Base-by-base conservation (phyloP, 192 early-diverging fungal species). In the Lobosporangium transversale region DNA sequence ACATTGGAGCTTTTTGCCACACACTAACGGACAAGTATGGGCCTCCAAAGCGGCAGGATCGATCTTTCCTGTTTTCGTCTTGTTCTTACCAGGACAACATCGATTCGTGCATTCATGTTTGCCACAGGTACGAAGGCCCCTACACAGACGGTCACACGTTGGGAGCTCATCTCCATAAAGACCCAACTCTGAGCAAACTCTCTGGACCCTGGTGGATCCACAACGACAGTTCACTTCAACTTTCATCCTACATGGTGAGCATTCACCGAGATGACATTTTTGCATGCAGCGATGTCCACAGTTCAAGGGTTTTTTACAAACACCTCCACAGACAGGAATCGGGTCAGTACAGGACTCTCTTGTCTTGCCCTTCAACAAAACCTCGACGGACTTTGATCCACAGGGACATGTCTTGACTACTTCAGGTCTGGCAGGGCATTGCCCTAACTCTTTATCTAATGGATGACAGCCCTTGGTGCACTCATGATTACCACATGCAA, bases 1-100 rank as follows among this genome's bases (percentile, higher is more conserved):
- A 84, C 97, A 98, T 32, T 87, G 78, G 24, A 97, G 85, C 53
- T 81, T 76, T 51, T 89, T 88, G 27, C 87, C 90, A 70, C 97
- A 98, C 0, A 83, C 59, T 23, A 92, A 62, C 21, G 80, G 78
- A 78, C 93, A 94, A 31, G 80, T 80, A 64, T 94, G 93, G 26
- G 80, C 78, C 29, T 71, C 76, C 58, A 79, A 60, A 14, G 62
- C 74, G n/a, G 70, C 83, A 5, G 64, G 61, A 48, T 65, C 78
- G 23, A 24, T 29, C 54, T 70, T 70, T 45, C 58, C 55, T 40
- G 37, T 14, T 44, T 56, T 66, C 45, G 37, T 40, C 60, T 49
- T 58, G 52, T 80, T 78, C 32, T 81, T 76, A 1, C 76, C 80
- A 18, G 91, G 84, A 67, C 93, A 94, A 70, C 93, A 94, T 17